Evolutionary conservation across 495 filamentous ascomycete genomes (phyloP), one percentile per base, ranked within the genome.

Genomic region (Podospora appendiculata): DNA sequence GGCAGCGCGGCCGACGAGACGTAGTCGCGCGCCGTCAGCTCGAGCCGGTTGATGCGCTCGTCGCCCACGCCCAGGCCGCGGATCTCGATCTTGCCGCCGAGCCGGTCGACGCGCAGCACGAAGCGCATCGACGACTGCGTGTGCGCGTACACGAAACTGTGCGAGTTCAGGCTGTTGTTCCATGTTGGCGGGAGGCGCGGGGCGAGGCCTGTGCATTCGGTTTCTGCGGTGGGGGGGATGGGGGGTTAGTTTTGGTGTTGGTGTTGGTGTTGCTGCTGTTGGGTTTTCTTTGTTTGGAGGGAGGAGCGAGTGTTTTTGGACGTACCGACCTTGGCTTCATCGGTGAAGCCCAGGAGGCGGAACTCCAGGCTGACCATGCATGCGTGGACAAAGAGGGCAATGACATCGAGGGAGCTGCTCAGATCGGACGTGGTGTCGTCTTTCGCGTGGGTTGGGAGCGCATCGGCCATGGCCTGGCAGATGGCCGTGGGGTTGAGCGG

Each of bases 81-180:
- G 48, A 96, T 75, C 44, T 96, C 85, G 17, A 85, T 86, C 65
- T 94, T 95, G 58, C 77, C 76, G 46, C 90, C 90, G 41, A 97
- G 74, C 12, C 92, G 83, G 69, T 83, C 86, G 56, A 92, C 68
- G 63, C 89, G 90, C 47, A 97, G 60, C 10, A 96, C 72, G 62
- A 85, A 97, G 54, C 86, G 77, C 75, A 93, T 87, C 12, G 90
- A 81, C 0, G 90, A 94, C 65, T 96, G 89, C n/a, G 80, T 70
- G 61, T 96, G 94, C 2, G 84, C 79, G 71, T 97, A 98, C 48
- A 92, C 82, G 68, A 98, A 94, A 45, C 85, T 78, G 67, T 85
- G 86, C 10, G 78, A 79, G 57, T 72, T 74, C 54, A 77, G 78
- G 17, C 73, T 72, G 36, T 78, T 70, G 66, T 95, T 95, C 90